Percentiles rank a stretch among this genome's conserved stretches.
phyloP scores from a whole-genome alignment of 1,139 yeast genomes.

The Schwanniomyces etchellsii region DNA sequence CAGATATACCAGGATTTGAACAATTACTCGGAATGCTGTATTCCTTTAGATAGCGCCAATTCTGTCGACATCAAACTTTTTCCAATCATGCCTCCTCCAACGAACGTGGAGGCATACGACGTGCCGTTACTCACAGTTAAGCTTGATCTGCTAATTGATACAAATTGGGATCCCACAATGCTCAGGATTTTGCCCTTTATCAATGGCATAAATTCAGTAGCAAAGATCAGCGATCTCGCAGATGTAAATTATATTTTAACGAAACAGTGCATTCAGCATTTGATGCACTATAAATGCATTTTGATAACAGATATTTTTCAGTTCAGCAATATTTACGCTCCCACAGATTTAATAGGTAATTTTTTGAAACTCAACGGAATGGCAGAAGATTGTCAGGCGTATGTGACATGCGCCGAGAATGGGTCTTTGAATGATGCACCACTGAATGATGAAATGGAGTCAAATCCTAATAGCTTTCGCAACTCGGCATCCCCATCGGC shows the following conservation, averaged over 20 bases:
- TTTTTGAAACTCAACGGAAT: slow-evolving; percentile 61
- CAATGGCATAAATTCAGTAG: slow-evolving; percentile 81
- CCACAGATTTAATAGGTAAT: slow-evolving; percentile 69
- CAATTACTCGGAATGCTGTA: slow-evolving; percentile 91
- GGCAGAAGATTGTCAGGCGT: slow-evolving; percentile 84
- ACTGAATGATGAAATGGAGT: slow-evolving; percentile 3
- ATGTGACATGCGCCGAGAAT: slow-evolving; percentile 42
- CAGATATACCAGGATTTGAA: slow-evolving; percentile 91
- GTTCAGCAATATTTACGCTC: slow-evolving; percentile 82
- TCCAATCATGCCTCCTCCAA: slow-evolving; percentile 83
- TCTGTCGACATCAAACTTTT: slow-evolving; percentile 89
- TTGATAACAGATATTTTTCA: slow-evolving; percentile 83
- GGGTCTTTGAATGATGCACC: slow-evolving; percentile 2
- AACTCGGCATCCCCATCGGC: slow-evolving; percentile 1
- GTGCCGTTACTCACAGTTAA: slow-evolving; percentile 87
- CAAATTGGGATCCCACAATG: slow-evolving; percentile 98
- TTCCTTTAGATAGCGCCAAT: slow-evolving; percentile 86
- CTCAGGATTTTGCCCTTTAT: slow-evolving; percentile 78
- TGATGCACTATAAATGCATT: slow-evolving; percentile 84
- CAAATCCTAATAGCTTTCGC: slow-evolving; percentile 1
- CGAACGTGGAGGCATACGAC: slow-evolving; percentile 64
- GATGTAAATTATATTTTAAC: slow-evolving; percentile 77
- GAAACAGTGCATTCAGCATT: slow-evolving; percentile 83
- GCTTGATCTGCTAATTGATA: slow-evolving; percentile 66
- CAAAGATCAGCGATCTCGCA: slow-evolving; percentile 71